Percentiles rank a stretch among this genome's conserved stretches.
Conservation (phyloP, 1,284 basidiomycete species). For the Moesziomyces parantarcticus region DNA sequence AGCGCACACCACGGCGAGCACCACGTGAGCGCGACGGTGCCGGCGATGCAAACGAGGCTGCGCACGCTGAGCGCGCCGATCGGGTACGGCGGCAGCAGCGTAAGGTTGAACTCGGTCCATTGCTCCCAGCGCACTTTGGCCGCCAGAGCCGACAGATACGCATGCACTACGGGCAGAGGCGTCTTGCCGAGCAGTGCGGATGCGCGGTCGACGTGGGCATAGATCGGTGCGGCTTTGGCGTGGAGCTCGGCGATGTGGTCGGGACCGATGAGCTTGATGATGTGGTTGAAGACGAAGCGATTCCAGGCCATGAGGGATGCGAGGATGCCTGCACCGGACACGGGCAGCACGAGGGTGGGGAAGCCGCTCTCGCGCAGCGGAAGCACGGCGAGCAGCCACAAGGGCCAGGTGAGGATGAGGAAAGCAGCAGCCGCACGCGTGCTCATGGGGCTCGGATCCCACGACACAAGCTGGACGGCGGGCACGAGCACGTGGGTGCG, state of each 20-base stretch:
- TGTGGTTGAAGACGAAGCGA: slow-evolving; percentile 15
- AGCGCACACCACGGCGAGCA: slow-evolving; percentile 65
- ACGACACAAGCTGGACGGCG: slow-evolving; percentile 42
- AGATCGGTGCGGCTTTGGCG: slow-evolving; percentile 23
- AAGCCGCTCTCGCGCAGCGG: slow-evolving; percentile 41
- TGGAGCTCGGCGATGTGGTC: slow-evolving; percentile 18
- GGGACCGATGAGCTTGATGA: slow-evolving; percentile 24
- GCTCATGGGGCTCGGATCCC: slow-evolving; percentile 46
- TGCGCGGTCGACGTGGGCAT: slow-evolving; percentile 12
- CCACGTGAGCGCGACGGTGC: slow-evolving; percentile 63
- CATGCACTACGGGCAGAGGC: slow-evolving; percentile 18
- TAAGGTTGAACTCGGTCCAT: slow-evolving; percentile 39
- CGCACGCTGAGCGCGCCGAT: slow-evolving; percentile 59
- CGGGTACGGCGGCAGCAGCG: slow-evolving; percentile 62
- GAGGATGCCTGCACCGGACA: slow-evolving; percentile 34
- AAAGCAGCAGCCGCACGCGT: slow-evolving; percentile 56
- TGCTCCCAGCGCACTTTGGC: slow-evolving; percentile 21
- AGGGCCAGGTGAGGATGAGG: slow-evolving; percentile 61
- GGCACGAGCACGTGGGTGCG: slow-evolving; percentile 50
- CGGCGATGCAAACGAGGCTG: slow-evolving; percentile 57
- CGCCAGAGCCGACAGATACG: slow-evolving; percentile 1
- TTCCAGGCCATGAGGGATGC: neutral
- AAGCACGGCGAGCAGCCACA: slow-evolving; percentile 61
- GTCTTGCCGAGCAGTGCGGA: slow-evolving; percentile 18
- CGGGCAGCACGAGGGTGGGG: slow-evolving; percentile 40